Percentiles rank a stretch among this genome's conserved stretches.
phyloP scores from a whole-genome alignment of 306 rosid species.

The Biancaea sappan region DNA sequence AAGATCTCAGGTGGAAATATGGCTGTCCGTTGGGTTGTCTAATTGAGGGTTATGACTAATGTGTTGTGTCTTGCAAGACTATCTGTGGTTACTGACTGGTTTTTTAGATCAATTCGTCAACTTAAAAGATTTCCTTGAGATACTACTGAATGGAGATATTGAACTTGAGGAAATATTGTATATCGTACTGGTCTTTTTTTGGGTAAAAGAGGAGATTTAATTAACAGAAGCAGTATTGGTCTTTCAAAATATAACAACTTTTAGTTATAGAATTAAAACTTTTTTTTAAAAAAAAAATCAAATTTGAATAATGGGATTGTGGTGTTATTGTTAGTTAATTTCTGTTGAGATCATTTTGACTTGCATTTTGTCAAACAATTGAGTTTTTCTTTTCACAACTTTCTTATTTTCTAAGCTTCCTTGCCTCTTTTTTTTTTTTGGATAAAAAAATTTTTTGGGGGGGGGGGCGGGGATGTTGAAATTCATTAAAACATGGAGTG shows the following conservation, averaged over 20 bases:
- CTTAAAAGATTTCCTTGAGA: neutral
- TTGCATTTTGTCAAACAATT: constrained; percentile 23
- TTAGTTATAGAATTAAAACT: constrained; percentile 3
- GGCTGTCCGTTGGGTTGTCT: constrained; percentile 21
- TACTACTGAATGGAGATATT: neutral
- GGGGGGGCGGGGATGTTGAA: no score
- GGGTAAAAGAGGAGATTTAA: no score
- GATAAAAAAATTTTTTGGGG: neutral
- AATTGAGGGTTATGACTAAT: neutral
- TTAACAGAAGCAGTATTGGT: no score
- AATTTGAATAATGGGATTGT: neutral
- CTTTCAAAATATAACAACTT: neutral
- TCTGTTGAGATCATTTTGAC: neutral
- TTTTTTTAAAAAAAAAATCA: no score
- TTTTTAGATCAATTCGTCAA: neutral
- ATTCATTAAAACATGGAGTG: neutral
- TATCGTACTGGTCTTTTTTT: neutral
- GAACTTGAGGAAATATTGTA: neutral
- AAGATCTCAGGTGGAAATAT: neutral
- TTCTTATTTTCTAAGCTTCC: neutral
- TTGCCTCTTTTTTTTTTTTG: neutral
- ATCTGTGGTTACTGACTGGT: neutral
- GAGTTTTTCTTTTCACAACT: constrained; percentile 11
- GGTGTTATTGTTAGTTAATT: neutral
- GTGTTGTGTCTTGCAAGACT: neutral